Conservation (phyloP, 2,329 filamentous ascomycete genomes). For the Aspergillus aculeatinus region DNA sequence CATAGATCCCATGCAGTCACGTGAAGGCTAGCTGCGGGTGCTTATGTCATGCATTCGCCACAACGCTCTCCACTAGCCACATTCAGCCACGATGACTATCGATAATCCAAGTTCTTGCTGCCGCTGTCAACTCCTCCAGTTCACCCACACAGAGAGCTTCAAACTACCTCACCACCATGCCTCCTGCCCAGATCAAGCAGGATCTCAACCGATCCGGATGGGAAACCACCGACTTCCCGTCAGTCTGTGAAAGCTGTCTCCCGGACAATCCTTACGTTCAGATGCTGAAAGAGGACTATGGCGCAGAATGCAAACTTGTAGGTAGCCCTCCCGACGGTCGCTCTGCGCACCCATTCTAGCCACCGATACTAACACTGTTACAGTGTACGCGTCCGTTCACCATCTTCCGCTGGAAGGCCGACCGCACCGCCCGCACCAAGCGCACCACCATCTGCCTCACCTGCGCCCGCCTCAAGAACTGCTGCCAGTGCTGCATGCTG, state of each 20-base stretch:
- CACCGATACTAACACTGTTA: conserved; percentile 6
- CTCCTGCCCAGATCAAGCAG: conserved; percentile 93
- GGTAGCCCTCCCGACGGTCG: conserved; percentile 14
- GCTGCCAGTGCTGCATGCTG: conserved; percentile 98
- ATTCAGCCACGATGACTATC: conserved; percentile 16
- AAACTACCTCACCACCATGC: conserved; percentile 38
- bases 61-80: conserved; percentile 1
- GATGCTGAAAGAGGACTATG: conserved; percentile 97
- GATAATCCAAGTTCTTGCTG: conserved; percentile 13
- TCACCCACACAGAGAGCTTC: not conserved
- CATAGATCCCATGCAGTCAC: not conserved
- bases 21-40: too few species aligned
- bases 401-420: conserved; percentile 90
- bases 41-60: not conserved
- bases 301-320: conserved; percentile 74
- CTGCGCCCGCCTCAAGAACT: conserved; percentile 96
- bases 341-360: not conserved
- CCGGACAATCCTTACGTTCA: conserved; percentile 97
- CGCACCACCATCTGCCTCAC: conserved; percentile 94
- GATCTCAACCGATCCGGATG: conserved; percentile 93
- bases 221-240: conserved; percentile 67
- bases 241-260: conserved; percentile 76
- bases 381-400: conserved; percentile 90
- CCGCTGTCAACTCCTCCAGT: not conserved
- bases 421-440: conserved; percentile 87